A percentile compares a stretch with the other conserved stretches of the same genome.
phyloP scores from a whole-genome alignment of 1,284 basidiomycete species.

The Cystobasidiaceae sp. region DNA sequence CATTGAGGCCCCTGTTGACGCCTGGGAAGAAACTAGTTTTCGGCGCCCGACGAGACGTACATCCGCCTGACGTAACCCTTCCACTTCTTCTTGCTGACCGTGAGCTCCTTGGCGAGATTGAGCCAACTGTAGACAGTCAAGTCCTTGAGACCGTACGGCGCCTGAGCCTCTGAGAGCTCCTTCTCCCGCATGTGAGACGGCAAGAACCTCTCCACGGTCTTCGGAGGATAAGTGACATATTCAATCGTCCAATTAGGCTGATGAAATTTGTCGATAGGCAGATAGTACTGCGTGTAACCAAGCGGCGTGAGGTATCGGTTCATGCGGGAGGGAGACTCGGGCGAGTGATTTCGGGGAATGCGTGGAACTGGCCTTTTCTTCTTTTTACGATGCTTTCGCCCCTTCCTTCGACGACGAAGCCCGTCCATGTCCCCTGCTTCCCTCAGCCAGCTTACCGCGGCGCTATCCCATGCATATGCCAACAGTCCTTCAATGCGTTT shows the following conservation, averaged over 20 bases:
- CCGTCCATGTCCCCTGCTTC: too few species aligned
- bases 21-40: too few species aligned
- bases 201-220: background rate
- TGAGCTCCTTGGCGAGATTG: conserved; percentile 61
- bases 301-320: conserved; percentile 68
- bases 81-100: conserved; percentile 59
- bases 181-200: conserved; percentile 3
- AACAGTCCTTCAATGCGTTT: too few species aligned
- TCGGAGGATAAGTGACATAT: conserved; percentile 60
- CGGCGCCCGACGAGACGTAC: conserved; percentile 52
- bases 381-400: conserved; percentile 49
- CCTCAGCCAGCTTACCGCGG: too few species aligned
- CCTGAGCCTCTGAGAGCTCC: conserved; percentile 40
- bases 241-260: conserved; percentile 62
- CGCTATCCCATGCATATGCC: too few species aligned
- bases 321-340: conserved; percentile 62
- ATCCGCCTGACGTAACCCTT: conserved; percentile 62
- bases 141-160: conserved; percentile 65
- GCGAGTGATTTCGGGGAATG: conserved; percentile 59
- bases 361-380: conserved; percentile 56
- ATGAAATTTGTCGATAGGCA: conserved; percentile 56
- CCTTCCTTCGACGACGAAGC: conserved; percentile 51
- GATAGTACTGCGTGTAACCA: conserved; percentile 77
- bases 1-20: too few species aligned
- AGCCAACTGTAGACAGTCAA: conserved; percentile 75